Evolutionary conservation across 805 yeast genomes (phyloP).

Genomic region (Metschnikowia amazonensis): DNA sequence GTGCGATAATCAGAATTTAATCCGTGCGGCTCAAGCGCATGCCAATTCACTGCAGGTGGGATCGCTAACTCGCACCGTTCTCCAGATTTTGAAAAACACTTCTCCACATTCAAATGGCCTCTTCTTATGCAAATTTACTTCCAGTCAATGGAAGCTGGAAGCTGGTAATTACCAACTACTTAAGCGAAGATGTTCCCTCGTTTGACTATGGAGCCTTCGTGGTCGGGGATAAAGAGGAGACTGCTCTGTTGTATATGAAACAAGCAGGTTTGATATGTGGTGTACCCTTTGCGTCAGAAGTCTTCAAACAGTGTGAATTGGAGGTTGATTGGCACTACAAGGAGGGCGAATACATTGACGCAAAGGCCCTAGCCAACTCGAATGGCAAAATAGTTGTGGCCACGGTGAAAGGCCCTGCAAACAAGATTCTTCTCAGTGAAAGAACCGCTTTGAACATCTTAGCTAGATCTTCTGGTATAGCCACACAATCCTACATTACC

Average conservation of each 20-base stretch:
- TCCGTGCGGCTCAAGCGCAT: background rate
- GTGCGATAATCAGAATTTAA: background rate
- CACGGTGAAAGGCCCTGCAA: slow-evolving; percentile 72
- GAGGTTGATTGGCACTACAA: slow-evolving; percentile 64
- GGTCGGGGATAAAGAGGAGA: slow-evolving; percentile 71
- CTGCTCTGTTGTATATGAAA: slow-evolving; percentile 80
- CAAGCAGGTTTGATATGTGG: slow-evolving; percentile 79
- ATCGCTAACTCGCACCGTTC: background rate
- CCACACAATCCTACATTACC: slow-evolving; percentile 65
- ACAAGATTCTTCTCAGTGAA: slow-evolving; percentile 76
- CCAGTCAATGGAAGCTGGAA: slow-evolving; percentile 84
- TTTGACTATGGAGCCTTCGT: slow-evolving; percentile 94
- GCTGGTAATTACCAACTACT: slow-evolving; percentile 66
- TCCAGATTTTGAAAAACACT: background rate
- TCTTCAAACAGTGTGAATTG: slow-evolving; percentile 70
- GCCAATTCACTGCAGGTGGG: background rate
- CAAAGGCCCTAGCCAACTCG: slow-evolving; percentile 43
- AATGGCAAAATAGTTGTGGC: slow-evolving; percentile 68
- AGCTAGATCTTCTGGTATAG: slow-evolving; percentile 83
- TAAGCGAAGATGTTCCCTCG: slow-evolving; percentile 86
- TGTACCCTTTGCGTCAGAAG: slow-evolving; percentile 84
- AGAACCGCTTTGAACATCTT: slow-evolving; percentile 79
- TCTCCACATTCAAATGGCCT: slow-evolving; percentile 15
- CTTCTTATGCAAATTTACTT: slow-evolving; percentile 48
- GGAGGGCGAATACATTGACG: slow-evolving; percentile 57